Conservation (phyloP, 768 basidiomycete genomes). For the Tylopilus felleus region DNA sequence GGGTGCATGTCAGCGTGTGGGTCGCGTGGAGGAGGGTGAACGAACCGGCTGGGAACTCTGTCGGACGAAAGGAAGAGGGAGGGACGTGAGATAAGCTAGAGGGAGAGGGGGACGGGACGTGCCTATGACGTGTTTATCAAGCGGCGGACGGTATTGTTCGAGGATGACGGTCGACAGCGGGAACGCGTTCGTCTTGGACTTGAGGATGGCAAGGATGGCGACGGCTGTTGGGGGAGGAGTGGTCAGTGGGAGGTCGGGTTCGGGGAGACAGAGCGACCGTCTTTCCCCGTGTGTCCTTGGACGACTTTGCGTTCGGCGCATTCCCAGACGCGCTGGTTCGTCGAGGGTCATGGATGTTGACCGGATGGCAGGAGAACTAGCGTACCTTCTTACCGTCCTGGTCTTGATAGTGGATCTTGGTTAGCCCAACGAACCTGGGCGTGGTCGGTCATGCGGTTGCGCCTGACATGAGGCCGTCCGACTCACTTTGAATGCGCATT, state of each 20-base stretch:
- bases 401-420: slow-evolving; percentile 79
- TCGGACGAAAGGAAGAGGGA: not conserved
- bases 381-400: slow-evolving; percentile 68
- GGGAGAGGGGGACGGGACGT: slow-evolving; percentile 3
- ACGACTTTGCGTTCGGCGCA: slow-evolving; percentile 84
- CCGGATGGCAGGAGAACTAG: not conserved
- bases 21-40: not conserved
- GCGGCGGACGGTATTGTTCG: slow-evolving; percentile 90
- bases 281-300: slow-evolving; percentile 70
- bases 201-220: slow-evolving; percentile 76
- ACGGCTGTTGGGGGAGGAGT: slow-evolving; percentile 51
- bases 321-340: slow-evolving; percentile 77
- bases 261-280: slow-evolving; percentile 48
- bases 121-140: slow-evolving; percentile 76
- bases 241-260: not conserved
- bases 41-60: slow-evolving; percentile 61
- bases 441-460: not conserved
- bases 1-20: not conserved
- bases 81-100: not conserved
- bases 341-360: not conserved
- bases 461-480: not conserved
- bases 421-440: slow-evolving; percentile 78
- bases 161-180: slow-evolving; percentile 78
- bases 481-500: slow-evolving; percentile 57
- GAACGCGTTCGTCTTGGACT: slow-evolving; percentile 69